Evolutionary conservation across 164 flowering plant genomes (phyloP).

Genomic region (Berberis thunbergii): DNA sequence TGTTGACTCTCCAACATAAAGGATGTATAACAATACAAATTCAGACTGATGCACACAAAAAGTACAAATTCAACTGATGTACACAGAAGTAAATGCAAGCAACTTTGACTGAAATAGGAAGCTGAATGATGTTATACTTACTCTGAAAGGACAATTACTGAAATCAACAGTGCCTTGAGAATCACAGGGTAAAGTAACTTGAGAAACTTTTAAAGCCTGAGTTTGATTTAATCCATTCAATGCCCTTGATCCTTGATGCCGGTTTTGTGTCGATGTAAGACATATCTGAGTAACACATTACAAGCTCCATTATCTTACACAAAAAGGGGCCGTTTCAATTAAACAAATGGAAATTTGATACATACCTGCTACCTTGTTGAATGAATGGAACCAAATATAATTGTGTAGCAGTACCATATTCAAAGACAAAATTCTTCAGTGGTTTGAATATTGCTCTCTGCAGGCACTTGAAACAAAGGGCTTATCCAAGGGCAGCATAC

Average conservation of each 20-base stretch:
- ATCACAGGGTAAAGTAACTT: constrained; percentile 83
- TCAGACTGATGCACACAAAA: background rate
- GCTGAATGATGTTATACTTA: constrained; percentile 27
- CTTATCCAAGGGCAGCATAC: constrained; percentile 83
- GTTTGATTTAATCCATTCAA: constrained; percentile 31
- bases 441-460: constrained; percentile 33
- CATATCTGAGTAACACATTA: constrained; percentile 40
- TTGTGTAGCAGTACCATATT: constrained; percentile 92
- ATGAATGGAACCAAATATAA: constrained; percentile 72
- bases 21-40: no score
- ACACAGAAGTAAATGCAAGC: background rate
- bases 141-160: constrained; percentile 79
- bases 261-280: constrained; percentile 53
- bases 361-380: constrained; percentile 71
- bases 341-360: background rate
- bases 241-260: constrained; percentile 52
- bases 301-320: constrained; percentile 3
- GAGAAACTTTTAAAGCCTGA: constrained; percentile 65
- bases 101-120: background rate
- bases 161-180: constrained; percentile 86
- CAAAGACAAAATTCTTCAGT: constrained; percentile 63
- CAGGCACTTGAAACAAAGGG: constrained; percentile 65
- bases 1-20: no score
- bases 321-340: background rate
- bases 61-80: background rate